Base-by-base conservation (phyloP, 2,329 filamentous ascomycete species). In the Colletotrichum sp. region DNA sequence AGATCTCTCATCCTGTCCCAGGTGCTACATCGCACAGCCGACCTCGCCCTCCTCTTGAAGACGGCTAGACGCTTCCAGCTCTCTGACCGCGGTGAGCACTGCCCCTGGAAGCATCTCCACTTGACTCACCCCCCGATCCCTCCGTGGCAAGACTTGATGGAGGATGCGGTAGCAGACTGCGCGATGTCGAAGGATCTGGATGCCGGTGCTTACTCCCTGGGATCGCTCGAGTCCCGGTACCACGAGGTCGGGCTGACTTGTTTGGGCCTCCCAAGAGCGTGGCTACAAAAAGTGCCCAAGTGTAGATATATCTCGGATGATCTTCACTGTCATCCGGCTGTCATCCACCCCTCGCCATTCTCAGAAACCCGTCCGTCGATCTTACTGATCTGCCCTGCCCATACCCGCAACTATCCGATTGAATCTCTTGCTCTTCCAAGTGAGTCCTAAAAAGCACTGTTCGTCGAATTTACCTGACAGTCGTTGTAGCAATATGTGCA, bases 401-500 rank as follows among this genome's bases (percentile, higher is more conserved):
- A n/a, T 24, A 43, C 27, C 21, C 58, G 65, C 43, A 58, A 34
- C 27, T 33, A 54, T 57, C 33, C 62, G 12, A 27, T 18, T 24
- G 34, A 66, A 6, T 16, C n/a, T 24, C 33, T 21, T 21, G 16
- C 21, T 21, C 24, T 21, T 8, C 6, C 31, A 55, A 15, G 71
- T 73, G 31, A 69, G 33, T 38, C 11, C 9, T 33, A 24, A n/a
- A 4, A 8, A n/a, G 12, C 21, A 8, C 15, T 8, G 18, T 15
- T 9, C 29, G 38, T 31, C 4, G 9, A 8, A 8, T 31, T 2
- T 3, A 8, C n/a, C 61, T 73, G 13, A 69, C 21, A 36, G 13
- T 11, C 9, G 13, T n/a, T 69, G 63, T 29, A 51, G 43, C 57
- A 72, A 55, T 70, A 85, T 84, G 84, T 85, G 83, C 78, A 83